These are phyloP conservation scores for Pichia sp. DNA, from an alignment of 1,139 yeast species.

Conservation along the genomic window DNA sequence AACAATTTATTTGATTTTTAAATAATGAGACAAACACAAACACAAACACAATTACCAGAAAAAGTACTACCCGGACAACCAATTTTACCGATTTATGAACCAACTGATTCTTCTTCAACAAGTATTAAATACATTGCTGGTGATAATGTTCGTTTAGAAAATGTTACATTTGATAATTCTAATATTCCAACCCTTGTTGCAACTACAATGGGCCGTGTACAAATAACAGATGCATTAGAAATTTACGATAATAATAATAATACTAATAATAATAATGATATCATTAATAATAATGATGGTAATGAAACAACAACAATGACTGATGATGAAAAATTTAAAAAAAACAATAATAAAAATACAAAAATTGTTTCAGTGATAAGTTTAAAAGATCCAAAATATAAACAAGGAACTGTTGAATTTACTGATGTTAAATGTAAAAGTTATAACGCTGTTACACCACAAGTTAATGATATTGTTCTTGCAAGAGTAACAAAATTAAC, in stretches of 20 bases:
- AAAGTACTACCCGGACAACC: conserved; percentile 75
- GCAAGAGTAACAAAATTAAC: conserved; percentile 67
- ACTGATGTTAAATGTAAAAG: conserved; percentile 15
- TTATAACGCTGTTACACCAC: conserved; percentile 57
- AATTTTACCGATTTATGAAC: conserved; percentile 37
- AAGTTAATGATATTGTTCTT: conserved; percentile 78
- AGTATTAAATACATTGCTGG: conserved; percentile 41
- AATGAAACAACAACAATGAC: conserved; percentile 14
- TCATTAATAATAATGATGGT: too few species aligned
- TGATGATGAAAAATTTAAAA: too few species aligned
- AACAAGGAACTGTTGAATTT: background rate
- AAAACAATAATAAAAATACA: too few species aligned
- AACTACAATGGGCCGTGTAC: conserved; percentile 59
- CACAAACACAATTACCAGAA: too few species aligned
- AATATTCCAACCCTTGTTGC: conserved; percentile 49
- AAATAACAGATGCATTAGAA: conserved; percentile 19
- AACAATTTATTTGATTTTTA: too few species aligned
- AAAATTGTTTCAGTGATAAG: conserved; percentile 21
- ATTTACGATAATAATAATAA: too few species aligned
- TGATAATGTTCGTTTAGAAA: conserved; percentile 34
- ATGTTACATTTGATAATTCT: conserved; percentile 18
- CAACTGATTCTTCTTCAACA: conserved; percentile 4
- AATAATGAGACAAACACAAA: conserved; percentile 15
- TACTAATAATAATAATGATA: too few species aligned
- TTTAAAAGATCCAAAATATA: conserved; percentile 21